Conservation (phyloP, 306 rosid genomes). For the Glycine soja region DNA sequence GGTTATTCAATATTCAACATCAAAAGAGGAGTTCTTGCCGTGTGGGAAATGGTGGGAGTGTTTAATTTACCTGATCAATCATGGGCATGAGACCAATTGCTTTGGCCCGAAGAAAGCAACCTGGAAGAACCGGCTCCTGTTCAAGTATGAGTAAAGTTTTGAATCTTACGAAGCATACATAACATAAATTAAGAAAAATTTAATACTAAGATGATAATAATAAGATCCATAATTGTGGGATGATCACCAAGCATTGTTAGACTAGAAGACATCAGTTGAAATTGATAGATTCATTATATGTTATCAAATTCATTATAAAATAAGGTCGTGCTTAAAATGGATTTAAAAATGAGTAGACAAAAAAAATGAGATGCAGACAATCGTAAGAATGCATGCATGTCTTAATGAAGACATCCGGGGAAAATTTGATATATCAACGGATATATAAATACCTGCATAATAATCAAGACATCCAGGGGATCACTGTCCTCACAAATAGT, state of each 20-base stretch:
- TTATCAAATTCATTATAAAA: not conserved
- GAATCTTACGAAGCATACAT: not conserved
- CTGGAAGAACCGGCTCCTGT: constrained; percentile 96
- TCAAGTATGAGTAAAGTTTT: constrained; percentile 24
- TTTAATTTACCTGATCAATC: constrained; percentile 80
- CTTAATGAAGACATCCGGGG: constrained; percentile 76
- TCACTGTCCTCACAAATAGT: constrained; percentile 94
- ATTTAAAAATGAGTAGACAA: not conserved
- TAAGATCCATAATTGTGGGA: not conserved
- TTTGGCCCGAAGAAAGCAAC: constrained; percentile 95
- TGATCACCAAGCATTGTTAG: constrained; percentile 5
- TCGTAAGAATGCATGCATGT: not conserved
- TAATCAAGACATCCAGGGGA: constrained; percentile 82
- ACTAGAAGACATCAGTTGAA: constrained; percentile 22
- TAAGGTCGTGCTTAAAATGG: not conserved
- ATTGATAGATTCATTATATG: not conserved
- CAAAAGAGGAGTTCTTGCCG: constrained; percentile 5
- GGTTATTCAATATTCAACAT: constrained; percentile 3
- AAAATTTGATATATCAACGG: too few relatives aligned
- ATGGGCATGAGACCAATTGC: constrained; percentile 98
- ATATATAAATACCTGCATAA: constrained; percentile 72
- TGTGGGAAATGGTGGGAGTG: constrained; percentile 7
- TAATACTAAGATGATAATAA: not conserved
- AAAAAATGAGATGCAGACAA: not conserved
- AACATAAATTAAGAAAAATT: not conserved